Evolutionary conservation across 768 basidiomycete genomes (phyloP).

Genomic region (Heimioporus sp.): DNA sequence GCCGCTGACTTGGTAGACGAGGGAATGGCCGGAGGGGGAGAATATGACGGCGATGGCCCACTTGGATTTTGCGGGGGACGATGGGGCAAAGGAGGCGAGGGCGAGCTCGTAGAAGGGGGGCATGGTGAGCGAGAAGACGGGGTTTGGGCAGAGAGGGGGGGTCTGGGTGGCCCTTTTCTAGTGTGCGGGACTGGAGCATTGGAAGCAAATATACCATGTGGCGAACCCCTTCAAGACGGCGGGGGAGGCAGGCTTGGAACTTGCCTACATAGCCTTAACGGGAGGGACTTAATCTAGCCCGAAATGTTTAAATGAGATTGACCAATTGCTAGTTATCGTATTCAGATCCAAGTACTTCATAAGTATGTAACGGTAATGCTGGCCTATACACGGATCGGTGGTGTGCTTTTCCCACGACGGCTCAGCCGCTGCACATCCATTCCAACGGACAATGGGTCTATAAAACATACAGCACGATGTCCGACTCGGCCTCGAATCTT

Average conservation of each 20-base stretch:
- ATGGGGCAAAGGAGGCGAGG: slow-evolving; percentile 25
- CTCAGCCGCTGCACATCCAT: slow-evolving; percentile 6
- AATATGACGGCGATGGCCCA: slow-evolving; percentile 30
- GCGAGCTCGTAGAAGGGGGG: slow-evolving; percentile 34
- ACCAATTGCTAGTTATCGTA: too few species aligned
- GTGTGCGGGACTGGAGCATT: neutral
- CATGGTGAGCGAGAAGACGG: slow-evolving; percentile 13
- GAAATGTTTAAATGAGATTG: slow-evolving; percentile 27
- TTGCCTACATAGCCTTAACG: too few species aligned
- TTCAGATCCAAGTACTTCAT: too few species aligned
- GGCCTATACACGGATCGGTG: too few species aligned
- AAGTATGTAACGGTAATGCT: too few species aligned
- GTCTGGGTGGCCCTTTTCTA: slow-evolving; percentile 22
- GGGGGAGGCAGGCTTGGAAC: too few species aligned
- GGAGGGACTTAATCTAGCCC: slow-evolving; percentile 26
- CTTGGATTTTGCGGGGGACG: slow-evolving; percentile 17
- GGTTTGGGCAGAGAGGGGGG: neutral
- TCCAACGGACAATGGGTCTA: slow-evolving; percentile 23
- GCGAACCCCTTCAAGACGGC: slow-evolving; percentile 16
- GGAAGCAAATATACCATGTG: slow-evolving; percentile 13
- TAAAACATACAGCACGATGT: slow-evolving; percentile 31
- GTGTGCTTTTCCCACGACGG: slow-evolving; percentile 29
- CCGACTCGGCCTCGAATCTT: slow-evolving; percentile 39
- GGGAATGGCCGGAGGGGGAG: slow-evolving; percentile 27
- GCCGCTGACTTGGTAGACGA: slow-evolving; percentile 32